Conservation (phyloP, 805 yeast species). For the Candida taoyuanica region DNA sequence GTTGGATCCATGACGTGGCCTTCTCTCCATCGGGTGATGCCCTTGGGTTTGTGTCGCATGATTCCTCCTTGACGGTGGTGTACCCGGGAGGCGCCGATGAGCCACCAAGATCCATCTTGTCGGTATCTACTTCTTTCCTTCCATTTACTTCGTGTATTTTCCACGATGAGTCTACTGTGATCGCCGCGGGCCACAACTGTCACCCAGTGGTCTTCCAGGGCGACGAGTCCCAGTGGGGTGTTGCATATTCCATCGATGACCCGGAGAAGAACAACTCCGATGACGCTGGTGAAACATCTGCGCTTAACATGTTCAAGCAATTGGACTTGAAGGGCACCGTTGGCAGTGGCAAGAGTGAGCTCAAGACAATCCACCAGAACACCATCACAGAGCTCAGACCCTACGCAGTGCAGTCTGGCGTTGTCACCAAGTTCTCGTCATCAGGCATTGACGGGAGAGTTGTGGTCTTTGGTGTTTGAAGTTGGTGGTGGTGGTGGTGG, state of each 20-base stretch:
- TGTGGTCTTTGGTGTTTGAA: conserved; percentile 62
- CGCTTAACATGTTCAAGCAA: conserved; percentile 91
- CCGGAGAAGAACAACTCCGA: conserved; percentile 49
- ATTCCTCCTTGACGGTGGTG: conserved; percentile 74
- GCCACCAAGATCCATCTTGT: conserved; percentile 57
- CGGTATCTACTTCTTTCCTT: conserved; percentile 60
- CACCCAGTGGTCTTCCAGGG: conserved; percentile 86
- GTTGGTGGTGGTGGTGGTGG: too few species aligned
- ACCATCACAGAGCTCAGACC: conserved; percentile 68
- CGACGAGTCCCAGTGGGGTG: conserved; percentile 57
- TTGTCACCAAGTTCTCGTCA: conserved; percentile 56
- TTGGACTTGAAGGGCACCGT: conserved; percentile 90
- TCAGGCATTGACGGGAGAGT: conserved; percentile 91
- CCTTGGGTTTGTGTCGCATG: conserved; percentile 81
- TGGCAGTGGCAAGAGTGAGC: conserved; percentile 37
- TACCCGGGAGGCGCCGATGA: conserved; percentile 67
- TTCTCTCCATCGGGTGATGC: conserved; percentile 79
- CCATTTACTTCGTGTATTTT: conserved; percentile 80
- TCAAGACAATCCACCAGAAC: conserved; percentile 86
- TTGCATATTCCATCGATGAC: conserved; percentile 40
- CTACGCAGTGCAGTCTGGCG: conserved; percentile 33
- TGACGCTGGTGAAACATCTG: conserved; percentile 59
- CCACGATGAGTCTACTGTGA: conserved; percentile 57
- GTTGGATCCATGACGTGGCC: conserved; percentile 89
- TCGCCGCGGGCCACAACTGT: conserved; percentile 91